Evolutionary conservation across 805 yeast species (phyloP).

Genomic region (Isabelozyma rhagii): DNA sequence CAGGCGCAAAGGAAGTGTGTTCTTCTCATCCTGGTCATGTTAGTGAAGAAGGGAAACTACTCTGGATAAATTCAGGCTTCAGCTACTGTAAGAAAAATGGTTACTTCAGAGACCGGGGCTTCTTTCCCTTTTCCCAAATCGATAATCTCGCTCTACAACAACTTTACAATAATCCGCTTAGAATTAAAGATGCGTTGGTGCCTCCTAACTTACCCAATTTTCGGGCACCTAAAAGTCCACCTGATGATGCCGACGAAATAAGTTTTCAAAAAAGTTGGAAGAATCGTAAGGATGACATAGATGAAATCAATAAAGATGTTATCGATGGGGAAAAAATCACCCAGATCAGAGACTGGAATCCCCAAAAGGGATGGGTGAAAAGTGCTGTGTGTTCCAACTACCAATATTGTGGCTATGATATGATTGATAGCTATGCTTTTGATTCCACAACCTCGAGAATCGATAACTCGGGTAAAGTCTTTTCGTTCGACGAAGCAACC

Average conservation of each 20-base stretch:
- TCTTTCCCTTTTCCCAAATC: constrained; percentile 26
- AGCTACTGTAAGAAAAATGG: constrained; percentile 42
- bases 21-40: constrained; percentile 45
- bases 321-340: constrained; percentile 5
- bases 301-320: constrained; percentile 21
- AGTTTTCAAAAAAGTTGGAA: constrained; percentile 16
- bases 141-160: constrained; percentile 11
- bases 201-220: constrained; percentile 37
- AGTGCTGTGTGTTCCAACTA: constrained; percentile 32
- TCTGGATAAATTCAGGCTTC: constrained; percentile 46
- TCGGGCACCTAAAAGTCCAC: constrained; percentile 19
- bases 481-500: constrained; percentile 15
- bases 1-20: constrained; percentile 31
- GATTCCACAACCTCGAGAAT: constrained; percentile 5
- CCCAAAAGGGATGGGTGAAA: constrained; percentile 44
- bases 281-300: constrained; percentile 25
- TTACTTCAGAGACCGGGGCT: constrained; percentile 22
- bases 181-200: constrained; percentile 33
- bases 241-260: constrained; percentile 15
- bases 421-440: constrained; percentile 15
- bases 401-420: constrained; percentile 38
- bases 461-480: constrained; percentile 20
- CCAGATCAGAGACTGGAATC: constrained; percentile 22
- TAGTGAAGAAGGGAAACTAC: constrained; percentile 25
- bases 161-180: constrained; percentile 26